Base-by-base conservation (phyloP, 2,329 filamentous ascomycete genomes). In the Phyllosticta paracitricarpa region DNA sequence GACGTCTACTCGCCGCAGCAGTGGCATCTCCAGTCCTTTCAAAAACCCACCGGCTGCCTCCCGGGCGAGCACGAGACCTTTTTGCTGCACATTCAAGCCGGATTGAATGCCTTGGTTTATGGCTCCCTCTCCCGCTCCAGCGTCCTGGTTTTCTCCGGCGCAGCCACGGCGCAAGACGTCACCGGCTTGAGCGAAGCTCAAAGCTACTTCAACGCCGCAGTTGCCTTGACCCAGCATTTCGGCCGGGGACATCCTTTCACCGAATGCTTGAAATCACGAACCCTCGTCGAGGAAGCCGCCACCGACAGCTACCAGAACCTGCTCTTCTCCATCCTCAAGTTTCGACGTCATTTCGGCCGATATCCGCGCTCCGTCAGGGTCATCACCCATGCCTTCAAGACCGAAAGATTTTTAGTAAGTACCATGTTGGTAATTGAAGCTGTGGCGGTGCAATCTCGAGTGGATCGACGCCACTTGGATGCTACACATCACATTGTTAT, bases 251-350 rank as follows among this genome's bases (percentile, higher is more conserved):
- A 48, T n/a, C 40, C 40, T 48, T 8, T 63, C 35, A 19, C 52
- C 22, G 24, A 56, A n/a, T 56, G 54, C 28, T 35, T 56, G 12
- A 67, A 68, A 26, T 68, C 69, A 33, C 77, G 77, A 25, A 76
- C 90, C 19, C 69, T 83, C 0, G 69, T 84, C 2, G 91, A 96
- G 69, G 81, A 86, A 8, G 80, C 82, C 60, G 90, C 92, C 0
- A 84, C 93, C 1, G 92, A 97, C 73, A 93, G 88, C 1, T 93
- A 90, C 69, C 87, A 91, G 70, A 96, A 96, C 70, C 76, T 96
- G 4, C 75, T 96, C 17, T 91, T 92, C 71, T 88, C 87, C 12
- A 77, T 96, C 68, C 78, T 87, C 64, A 77, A 79, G 2, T 83
- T 81, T 63, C 68, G 71, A 4, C 69, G 71, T 28, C 68, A 68